phyloP scores from a whole-genome alignment of 768 basidiomycete genomes.

The Boletus subparvulus region DNA sequence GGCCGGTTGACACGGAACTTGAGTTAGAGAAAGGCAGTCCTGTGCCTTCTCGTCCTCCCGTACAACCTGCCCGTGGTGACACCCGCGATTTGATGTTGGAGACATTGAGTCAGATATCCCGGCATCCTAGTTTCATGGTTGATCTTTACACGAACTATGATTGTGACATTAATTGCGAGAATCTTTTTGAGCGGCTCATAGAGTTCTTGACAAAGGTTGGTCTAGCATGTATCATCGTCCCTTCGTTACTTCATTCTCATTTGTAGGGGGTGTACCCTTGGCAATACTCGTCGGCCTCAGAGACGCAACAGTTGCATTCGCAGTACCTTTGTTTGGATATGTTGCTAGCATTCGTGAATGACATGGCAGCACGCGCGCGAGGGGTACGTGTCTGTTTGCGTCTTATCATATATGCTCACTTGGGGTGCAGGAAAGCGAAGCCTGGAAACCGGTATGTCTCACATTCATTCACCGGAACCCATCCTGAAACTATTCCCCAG shows the following conservation, averaged over 20 bases:
- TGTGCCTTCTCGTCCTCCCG: slow-evolving; percentile 55
- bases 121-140: slow-evolving; percentile 90
- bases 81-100: slow-evolving; percentile 89
- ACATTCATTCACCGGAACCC: neutral
- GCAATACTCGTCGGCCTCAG: slow-evolving; percentile 55
- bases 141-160: slow-evolving; percentile 97
- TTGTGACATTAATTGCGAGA: slow-evolving; percentile 95
- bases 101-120: slow-evolving; percentile 75
- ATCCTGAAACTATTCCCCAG: slow-evolving; percentile 35
- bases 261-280: slow-evolving; percentile 76
- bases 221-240: neutral
- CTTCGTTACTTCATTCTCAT: slow-evolving; percentile 3
- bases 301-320: slow-evolving; percentile 68
- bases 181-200: slow-evolving; percentile 86
- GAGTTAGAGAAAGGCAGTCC: slow-evolving; percentile 50
- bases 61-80: slow-evolving; percentile 80
- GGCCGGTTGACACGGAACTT: slow-evolving; percentile 36
- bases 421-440: slow-evolving; percentile 38
- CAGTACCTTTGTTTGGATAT: slow-evolving; percentile 90
- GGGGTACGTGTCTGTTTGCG: slow-evolving; percentile 35
- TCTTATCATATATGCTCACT: slow-evolving; percentile 13
- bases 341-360: slow-evolving; percentile 80
- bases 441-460: slow-evolving; percentile 63
- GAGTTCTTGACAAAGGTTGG: slow-evolving; percentile 85
- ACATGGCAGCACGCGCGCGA: slow-evolving; percentile 73